Percentiles rank a stretch among this genome's conserved stretches.
Evolutionary conservation across 1,284 basidiomycete species (phyloP).

Genomic region (Moesziomyces sp.): DNA sequence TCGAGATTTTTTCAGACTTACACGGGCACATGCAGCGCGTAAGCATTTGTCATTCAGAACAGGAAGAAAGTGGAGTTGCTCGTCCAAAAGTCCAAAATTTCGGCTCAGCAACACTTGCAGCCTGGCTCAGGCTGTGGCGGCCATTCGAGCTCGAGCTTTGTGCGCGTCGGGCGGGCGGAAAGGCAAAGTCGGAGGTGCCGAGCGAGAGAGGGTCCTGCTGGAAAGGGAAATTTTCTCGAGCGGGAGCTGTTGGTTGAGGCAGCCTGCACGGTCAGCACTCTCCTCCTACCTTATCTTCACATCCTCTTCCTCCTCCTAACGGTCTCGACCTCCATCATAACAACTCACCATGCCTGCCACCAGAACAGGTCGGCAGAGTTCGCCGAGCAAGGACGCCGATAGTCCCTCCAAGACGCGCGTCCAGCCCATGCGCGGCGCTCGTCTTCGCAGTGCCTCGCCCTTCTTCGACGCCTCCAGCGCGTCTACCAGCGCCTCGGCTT

Average conservation of each 20-base stretch:
- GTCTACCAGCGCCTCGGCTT: constrained; percentile 13
- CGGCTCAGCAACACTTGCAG: not conserved
- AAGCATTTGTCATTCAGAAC: constrained; percentile 19
- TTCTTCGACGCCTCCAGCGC: constrained; percentile 29
- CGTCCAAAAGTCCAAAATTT: constrained; percentile 5
- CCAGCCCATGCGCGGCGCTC: constrained; percentile 44
- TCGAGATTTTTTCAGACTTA: constrained; percentile 13
- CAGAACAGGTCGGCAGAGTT: constrained; percentile 40
- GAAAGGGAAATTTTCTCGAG: not conserved
- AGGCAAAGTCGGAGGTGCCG: too few relatives aligned
- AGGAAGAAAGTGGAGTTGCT: constrained; percentile 25
- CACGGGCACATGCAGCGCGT: constrained; percentile 3
- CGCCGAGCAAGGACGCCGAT: constrained; percentile 30
- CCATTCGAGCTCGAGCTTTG: too few relatives aligned
- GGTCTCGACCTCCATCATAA: not conserved
- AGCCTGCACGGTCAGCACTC: not conserved
- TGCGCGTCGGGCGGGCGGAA: too few relatives aligned
- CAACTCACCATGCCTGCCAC: constrained; percentile 29
- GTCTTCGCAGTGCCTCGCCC: constrained; percentile 42
- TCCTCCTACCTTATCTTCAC: not conserved
- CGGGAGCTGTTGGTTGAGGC: not conserved
- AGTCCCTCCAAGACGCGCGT: constrained; percentile 42
- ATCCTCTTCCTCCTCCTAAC: not conserved
- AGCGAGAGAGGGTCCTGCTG: not conserved
- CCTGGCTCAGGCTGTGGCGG: too few relatives aligned